Evolutionary conservation across 306 rosid genomes (phyloP).

Genomic region (Arachis hypogaea): DNA sequence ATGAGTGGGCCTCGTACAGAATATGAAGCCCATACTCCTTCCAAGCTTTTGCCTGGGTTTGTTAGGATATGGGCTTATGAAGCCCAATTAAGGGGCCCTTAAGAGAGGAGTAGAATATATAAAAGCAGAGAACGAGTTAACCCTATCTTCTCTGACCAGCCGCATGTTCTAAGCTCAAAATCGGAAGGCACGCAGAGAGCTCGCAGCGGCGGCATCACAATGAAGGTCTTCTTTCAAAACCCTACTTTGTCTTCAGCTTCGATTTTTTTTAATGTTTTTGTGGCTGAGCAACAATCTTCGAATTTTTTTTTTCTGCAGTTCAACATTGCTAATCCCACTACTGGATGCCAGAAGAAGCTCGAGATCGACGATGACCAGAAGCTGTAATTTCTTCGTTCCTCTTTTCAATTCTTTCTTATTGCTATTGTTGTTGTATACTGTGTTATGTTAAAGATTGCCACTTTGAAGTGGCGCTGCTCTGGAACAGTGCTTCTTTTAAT

Average conservation of each 20-base stretch:
- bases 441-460: not conserved
- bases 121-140: conserved; percentile 15
- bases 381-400: conserved; percentile 33
- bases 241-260: not conserved
- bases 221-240: conserved; percentile 38
- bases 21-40: not conserved
- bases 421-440: not conserved
- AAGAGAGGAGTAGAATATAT: not conserved
- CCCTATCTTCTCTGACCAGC: conserved; percentile 20
- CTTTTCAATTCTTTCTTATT: not conserved
- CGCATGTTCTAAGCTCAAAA: not conserved
- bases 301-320: conserved; percentile 32
- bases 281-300: not conserved
- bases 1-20: not conserved
- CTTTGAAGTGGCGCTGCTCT: not conserved
- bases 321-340: conserved; percentile 45
- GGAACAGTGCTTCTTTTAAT: not conserved
- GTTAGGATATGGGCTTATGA: not conserved
- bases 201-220: conserved; percentile 30
- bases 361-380: conserved; percentile 45
- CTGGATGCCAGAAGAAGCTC: conserved; percentile 49
- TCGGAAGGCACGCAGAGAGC: not conserved
- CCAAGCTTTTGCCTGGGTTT: not conserved
- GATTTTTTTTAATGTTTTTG: not conserved
- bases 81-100: not conserved